phyloP scores from a whole-genome alignment of 1,139 yeast species.

The Pichia sp. region DNA sequence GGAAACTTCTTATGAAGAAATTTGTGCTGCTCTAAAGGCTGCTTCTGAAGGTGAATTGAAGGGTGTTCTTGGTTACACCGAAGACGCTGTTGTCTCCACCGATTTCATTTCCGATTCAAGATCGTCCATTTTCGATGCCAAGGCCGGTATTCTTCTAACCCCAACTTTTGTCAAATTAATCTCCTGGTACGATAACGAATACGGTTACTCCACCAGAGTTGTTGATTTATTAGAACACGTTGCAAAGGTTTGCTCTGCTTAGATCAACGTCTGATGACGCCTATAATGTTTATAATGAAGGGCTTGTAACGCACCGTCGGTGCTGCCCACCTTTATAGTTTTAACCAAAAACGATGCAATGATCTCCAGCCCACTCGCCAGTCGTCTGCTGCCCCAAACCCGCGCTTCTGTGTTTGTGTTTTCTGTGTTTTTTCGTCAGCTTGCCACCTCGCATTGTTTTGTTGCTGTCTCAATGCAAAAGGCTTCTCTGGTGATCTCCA shows the following conservation, averaged over 20 bases:
- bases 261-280: not conserved
- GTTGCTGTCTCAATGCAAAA: too few species aligned
- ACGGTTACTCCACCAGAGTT: slow-evolving; percentile 87
- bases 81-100: slow-evolving; percentile 78
- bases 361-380: too few species aligned
- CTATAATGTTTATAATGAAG: too few species aligned
- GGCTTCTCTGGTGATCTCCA: too few species aligned
- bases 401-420: too few species aligned
- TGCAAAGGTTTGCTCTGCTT: slow-evolving; percentile 36
- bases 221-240: slow-evolving; percentile 79
- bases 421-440: too few species aligned
- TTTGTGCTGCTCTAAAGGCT: slow-evolving; percentile 60
- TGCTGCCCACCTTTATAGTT: too few species aligned
- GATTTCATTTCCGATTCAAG: slow-evolving; percentile 72
- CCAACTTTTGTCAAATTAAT: slow-evolving; percentile 81
- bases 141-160: slow-evolving; percentile 80
- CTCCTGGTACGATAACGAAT: slow-evolving; percentile 88
- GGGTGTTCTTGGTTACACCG: slow-evolving; percentile 78
- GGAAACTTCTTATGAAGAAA: slow-evolving; percentile 70
- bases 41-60: slow-evolving; percentile 68
- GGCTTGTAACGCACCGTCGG: too few species aligned
- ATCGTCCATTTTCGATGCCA: slow-evolving; percentile 78
- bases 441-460: too few species aligned
- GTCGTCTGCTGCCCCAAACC: too few species aligned
- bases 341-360: too few species aligned